These are phyloP conservation scores for Aspergillus caelatus DNA, from an alignment of 2,329 filamentous ascomycete species.

Conservation along the genomic window DNA sequence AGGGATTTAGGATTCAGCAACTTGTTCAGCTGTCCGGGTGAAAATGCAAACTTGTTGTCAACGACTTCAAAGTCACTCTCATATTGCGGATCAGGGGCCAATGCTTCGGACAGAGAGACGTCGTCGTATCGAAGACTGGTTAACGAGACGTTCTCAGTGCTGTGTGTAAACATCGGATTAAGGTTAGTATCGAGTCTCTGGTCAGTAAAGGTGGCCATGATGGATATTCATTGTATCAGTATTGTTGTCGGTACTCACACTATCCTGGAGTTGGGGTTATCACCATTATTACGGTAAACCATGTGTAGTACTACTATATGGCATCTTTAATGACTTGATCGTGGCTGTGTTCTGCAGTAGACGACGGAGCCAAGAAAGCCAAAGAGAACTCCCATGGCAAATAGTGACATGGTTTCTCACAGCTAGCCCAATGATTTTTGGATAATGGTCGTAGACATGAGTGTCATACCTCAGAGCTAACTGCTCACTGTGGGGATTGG, in stretches of 20 bases:
- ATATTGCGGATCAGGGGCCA: slow-evolving; percentile 69
- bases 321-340: not conserved
- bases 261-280: not conserved
- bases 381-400: not conserved
- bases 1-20: slow-evolving; percentile 76
- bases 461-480: not conserved
- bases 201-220: not conserved
- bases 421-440: not conserved
- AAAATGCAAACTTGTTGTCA: slow-evolving; percentile 70
- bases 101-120: slow-evolving; percentile 47
- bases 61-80: slow-evolving; percentile 67
- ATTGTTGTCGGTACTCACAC: not conserved
- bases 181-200: not conserved
- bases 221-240: not conserved
- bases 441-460: not conserved
- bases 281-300: not conserved
- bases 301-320: not conserved
- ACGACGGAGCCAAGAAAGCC: not conserved
- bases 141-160: not conserved
- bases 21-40: slow-evolving; percentile 71
- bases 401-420: too few relatives aligned
- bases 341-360: not conserved
- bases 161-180: not conserved
- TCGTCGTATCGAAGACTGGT: not conserved
- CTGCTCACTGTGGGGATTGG: not conserved